Conservation (phyloP, 352 stramenopile species). For the Phytophthora citricola region DNA sequence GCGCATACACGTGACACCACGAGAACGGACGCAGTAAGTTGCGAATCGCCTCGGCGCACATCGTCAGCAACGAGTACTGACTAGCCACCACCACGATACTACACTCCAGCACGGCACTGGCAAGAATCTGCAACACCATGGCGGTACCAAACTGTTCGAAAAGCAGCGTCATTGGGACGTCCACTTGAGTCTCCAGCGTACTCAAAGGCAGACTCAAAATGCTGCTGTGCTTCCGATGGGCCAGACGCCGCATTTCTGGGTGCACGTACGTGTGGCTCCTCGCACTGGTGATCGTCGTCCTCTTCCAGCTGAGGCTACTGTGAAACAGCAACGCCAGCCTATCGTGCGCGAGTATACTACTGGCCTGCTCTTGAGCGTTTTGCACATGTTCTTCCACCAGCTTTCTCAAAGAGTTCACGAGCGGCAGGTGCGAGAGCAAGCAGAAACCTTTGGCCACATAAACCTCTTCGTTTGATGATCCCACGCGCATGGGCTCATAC, state of each 20-base stretch:
- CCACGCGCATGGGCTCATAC: constrained; percentile 64
- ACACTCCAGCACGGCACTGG: constrained; percentile 86
- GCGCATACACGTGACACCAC: constrained; percentile 92
- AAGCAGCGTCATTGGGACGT: constrained; percentile 71
- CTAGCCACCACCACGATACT: constrained; percentile 87
- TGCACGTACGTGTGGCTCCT: constrained; percentile 40
- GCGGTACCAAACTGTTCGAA: constrained; percentile 77
- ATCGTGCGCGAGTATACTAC: constrained; percentile 54
- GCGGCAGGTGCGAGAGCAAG: constrained; percentile 65
- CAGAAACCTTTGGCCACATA: constrained; percentile 77
- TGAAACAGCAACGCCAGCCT: constrained; percentile 53
- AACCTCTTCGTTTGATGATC: constrained; percentile 49
- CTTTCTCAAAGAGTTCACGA: constrained; percentile 64
- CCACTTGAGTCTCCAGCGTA: constrained; percentile 56
- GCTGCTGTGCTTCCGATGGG: constrained; percentile 49
- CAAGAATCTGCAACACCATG: constrained; percentile 77
- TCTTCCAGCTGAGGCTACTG: constrained; percentile 46
- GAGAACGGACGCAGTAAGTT: constrained; percentile 87
- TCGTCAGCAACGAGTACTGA: constrained; percentile 84
- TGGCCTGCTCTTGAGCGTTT: constrained; percentile 35
- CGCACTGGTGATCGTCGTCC: constrained; percentile 41
- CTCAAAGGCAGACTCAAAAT: constrained; percentile 48
- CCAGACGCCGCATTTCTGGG: constrained; percentile 41
- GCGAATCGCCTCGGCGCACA: constrained; percentile 85
- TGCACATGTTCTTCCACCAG: constrained; percentile 67